Evolutionary conservation across 2,329 filamentous ascomycete genomes (phyloP).

Genomic region (Xylaria sp.): DNA sequence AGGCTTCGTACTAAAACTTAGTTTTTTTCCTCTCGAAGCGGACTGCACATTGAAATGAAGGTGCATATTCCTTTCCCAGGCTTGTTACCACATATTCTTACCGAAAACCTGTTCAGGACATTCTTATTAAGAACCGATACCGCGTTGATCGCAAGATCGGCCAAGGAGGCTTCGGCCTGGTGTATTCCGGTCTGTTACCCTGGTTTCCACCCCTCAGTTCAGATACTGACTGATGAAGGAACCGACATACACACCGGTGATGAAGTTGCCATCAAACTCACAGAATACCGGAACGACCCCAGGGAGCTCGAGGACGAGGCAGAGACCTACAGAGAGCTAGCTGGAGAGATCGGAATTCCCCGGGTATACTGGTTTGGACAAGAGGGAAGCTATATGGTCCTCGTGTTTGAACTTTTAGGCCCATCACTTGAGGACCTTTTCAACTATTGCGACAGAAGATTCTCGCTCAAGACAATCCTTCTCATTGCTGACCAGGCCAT

Average conservation of each 20-base stretch:
- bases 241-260: slow-evolving; percentile 7
- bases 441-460: slow-evolving; percentile 32
- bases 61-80: background rate
- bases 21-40: no score
- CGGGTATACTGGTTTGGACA: slow-evolving; percentile 10
- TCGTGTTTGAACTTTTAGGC: slow-evolving; percentile 27
- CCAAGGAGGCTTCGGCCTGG: slow-evolving; percentile 14
- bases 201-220: background rate
- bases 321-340: slow-evolving; percentile 7
- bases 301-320: slow-evolving; percentile 6
- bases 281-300: background rate
- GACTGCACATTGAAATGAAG: slow-evolving; percentile 14
- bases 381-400: slow-evolving; percentile 19
- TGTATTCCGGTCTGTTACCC: slow-evolving; percentile 12
- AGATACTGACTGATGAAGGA: slow-evolving; percentile 3
- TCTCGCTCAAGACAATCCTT: slow-evolving; percentile 37
- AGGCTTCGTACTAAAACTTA: no score
- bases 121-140: slow-evolving; percentile 13
- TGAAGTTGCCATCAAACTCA: slow-evolving; percentile 17
- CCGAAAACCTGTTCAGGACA: slow-evolving; percentile 3
- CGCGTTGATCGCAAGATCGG: slow-evolving; percentile 16
- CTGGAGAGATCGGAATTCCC: slow-evolving; percentile 16
- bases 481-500: slow-evolving; percentile 36
- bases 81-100: slow-evolving; percentile 2
- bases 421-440: slow-evolving; percentile 37